Base-by-base conservation (phyloP, 345 rosid species). In the Lenwebbia sp. region DNA sequence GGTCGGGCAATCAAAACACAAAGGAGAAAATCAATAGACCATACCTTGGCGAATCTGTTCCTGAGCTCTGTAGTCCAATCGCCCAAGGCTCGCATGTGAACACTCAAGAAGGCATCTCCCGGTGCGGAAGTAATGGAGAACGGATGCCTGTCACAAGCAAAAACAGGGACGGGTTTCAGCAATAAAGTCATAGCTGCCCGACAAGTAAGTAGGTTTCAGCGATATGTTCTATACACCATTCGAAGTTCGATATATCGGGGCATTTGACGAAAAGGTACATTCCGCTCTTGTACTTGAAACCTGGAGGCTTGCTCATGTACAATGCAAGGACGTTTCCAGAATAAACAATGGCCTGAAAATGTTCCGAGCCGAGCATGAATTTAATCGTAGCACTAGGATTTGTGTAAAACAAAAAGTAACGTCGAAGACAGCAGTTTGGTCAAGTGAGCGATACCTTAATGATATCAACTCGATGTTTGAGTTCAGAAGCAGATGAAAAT, bases 51-150 rank as follows among this genome's bases (percentile, higher is more conserved):
- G 62, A 97, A 96, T 85, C 13, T 91, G 56, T 88, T 86, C 86
- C 86, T 94, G 54, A 62, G 85, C 83, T 85, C 86, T 22, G 75
- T 25, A 6, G 88, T 87, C 83, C 88, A 87, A 78, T 87, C 88
- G 9, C 88, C 99, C 53, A 96, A 84, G 26, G 98, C 88, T 89
- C 99, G 84, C 84, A 96, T 92, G 90, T 97, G 99, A 84, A 97
- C 96, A 82, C 99, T 96, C 87, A 97, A 85, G 89, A 90, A 94
- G 51, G 92, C 94, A 87, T 97, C 99, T 37, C 92, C 95, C 13
- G 99, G 98, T 33, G 99, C 98, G n/a, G 99, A 97, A 81, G 99
- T 96, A 89, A 97, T 97, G 53, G 98, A 96, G 85, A 97, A 96
- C 10, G 96, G 99, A 90, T 96, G 99, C 99, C 99, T 97, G 90